Evolutionary conservation across 202 grass and related monocot species (phyloP), one percentile per base, ranked within the genome.

Genomic region (Bolboschoenoplectus hybrid): DNA sequence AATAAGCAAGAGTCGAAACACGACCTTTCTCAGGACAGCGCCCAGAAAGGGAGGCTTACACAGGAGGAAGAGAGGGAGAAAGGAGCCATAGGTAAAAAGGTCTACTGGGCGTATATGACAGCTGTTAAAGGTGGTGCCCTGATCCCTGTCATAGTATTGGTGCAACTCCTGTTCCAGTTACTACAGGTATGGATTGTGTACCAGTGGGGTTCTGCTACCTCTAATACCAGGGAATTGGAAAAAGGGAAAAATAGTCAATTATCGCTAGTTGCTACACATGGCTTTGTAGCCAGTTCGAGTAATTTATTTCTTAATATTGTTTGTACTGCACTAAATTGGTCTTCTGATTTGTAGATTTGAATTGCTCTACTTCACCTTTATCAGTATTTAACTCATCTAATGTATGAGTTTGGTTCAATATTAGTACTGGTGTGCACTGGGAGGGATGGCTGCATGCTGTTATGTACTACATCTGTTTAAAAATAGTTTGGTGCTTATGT

Each of bases 51-150:
- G 81, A 96, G 91, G 85, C 70, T 99, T 76, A 92, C 90, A 82
- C 92, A 99, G 87, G 97, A 99, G 3, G 97, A 99, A 91, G 97
- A 99, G 60, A 89, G 92, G 83, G 93, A 99, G 74, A 99, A 84
- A 72, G 97, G 97, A 73, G 89, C 90, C 66, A 94, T 99, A 65
- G 92, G 87, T 44, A 99, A 96, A 91, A 89, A 85, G 41, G 89
- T 99, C 52, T 99, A 99, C 81, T 94, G 92, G 92, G 66, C 92
- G 13, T 99, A 99, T 89, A 83, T 99, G 80, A 96, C 74, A 46
- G 92, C 97, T 52, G 85, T 94, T 87, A 85, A 89, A 47, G 90
- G 93, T 36, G 97, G 97, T 65, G 89, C 93, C 51, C 88, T 96
- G 67, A 86, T 93, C 63, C 97, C 97, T 12, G 13, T 96, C 84